Conservation (phyloP, 306 rosid species). For the Cucumis melo region DNA sequence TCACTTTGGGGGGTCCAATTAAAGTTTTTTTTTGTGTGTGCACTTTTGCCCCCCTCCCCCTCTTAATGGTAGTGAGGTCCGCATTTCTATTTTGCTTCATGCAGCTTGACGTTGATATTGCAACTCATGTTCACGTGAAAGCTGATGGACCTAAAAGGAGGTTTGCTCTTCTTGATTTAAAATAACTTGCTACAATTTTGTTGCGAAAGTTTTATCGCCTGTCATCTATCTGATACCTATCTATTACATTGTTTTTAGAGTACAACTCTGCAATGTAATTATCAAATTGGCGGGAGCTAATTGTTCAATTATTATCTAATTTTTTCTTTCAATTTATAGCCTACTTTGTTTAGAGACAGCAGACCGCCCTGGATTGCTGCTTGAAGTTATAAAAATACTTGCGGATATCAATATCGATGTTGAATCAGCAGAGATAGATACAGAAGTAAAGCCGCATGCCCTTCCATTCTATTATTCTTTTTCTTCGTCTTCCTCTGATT, state of each 20-base stretch:
- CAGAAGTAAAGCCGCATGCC: conserved; percentile 40
- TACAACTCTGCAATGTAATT: not conserved
- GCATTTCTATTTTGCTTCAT: conserved; percentile 10
- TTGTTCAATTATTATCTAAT: conserved; percentile 15
- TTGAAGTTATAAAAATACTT: conserved; percentile 71
- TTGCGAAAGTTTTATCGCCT: not conserved
- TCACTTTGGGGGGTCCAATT: not conserved
- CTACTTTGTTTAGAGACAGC: conserved; percentile 84
- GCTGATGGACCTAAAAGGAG: conserved; percentile 90
- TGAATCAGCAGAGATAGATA: conserved; percentile 90
- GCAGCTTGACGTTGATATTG: conserved; percentile 62
- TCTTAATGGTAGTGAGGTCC: not conserved
- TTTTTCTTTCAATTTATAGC: conserved; percentile 28
- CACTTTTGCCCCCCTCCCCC: too few relatives aligned
- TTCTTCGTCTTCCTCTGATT: not conserved
- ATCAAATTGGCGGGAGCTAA: not conserved
- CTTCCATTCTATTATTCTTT: not conserved
- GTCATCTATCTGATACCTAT: not conserved
- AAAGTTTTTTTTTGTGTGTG: not conserved
- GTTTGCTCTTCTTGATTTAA: conserved; percentile 31
- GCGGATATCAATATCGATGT: conserved; percentile 86
- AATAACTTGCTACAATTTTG: not conserved
- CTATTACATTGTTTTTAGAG: not conserved
- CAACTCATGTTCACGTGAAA: conserved; percentile 72
- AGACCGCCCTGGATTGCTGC: conserved; percentile 81